Base-by-base conservation (phyloP, 768 basidiomycete species). In the Fibroporia radiculosa region DNA sequence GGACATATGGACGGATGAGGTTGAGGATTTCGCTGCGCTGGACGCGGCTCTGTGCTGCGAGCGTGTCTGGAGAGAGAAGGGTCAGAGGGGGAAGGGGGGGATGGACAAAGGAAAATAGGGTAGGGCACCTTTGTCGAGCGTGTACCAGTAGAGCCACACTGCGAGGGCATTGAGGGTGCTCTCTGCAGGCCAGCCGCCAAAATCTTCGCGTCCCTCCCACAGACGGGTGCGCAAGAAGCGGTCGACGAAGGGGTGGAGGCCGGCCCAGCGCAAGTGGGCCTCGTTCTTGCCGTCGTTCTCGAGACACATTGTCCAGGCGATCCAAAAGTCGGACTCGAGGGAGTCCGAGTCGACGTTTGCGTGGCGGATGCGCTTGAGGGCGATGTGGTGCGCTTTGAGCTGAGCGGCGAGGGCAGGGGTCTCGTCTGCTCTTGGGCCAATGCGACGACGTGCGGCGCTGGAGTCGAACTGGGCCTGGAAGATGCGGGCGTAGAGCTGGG, bases 271-370 rank as follows among this genome's bases (percentile, higher is more conserved):
- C 19, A 42, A 47, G 59, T 79, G 80, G 1, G 52, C 63, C 16
- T 66, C 67, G 56, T 86, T 86, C 57, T 70, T 72, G 26, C 80
- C 81, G 60, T 85, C 82, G 62, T 82, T 77, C 50, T 85, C 83
- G 4, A 73, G 61, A 57, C 80, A 59, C 66, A 86, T 72, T 22
- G 79, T 51, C 41, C 72, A 76, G 10, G 68, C 68, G 1, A 59
- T 60, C 60, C 70, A 73, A 19, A 86, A 66, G 12, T 74, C 67
- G 20, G 62, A 57, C n/a, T 52, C 40, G 16, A 61, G 42, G 25
- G 42, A 25, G 8, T 59, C 52, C 16, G 55, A 38, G 19, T 54
- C 44, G 37, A 69, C 51, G 47, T 73, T 50, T 23, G 56, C 54
- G 4, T 49, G 35, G 45, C 69, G 59, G 40, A 72, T 56, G 46